Conservation (phyloP, 1,284 basidiomycete genomes). For the Inonotus obliquus region DNA sequence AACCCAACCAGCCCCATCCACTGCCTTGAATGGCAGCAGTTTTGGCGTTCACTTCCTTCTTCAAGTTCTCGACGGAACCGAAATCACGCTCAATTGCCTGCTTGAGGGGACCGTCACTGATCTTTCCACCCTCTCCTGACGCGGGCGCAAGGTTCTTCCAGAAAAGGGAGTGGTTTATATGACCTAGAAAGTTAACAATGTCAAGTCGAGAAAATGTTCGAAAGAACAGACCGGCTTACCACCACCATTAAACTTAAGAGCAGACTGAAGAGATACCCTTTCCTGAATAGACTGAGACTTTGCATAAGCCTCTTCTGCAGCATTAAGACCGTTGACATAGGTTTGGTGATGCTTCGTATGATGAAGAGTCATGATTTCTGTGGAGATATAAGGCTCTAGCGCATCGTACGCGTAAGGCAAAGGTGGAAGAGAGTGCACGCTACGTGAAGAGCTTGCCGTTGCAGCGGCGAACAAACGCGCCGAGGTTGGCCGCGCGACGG, state of each 20-base stretch:
- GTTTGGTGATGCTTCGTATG: conserved; percentile 96
- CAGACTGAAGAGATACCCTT: conserved; percentile 80
- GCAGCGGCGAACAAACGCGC: conserved; percentile 13
- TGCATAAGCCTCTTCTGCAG: conserved; percentile 82
- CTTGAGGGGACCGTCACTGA: conserved; percentile 73
- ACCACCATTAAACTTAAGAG: conserved; percentile 90
- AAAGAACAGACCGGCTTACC: conserved; percentile 41
- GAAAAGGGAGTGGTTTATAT: conserved; percentile 93
- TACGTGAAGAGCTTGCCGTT: conserved; percentile 23
- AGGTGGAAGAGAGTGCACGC: conserved; percentile 71
- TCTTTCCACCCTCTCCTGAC: conserved; percentile 58
- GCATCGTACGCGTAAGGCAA: conserved; percentile 90
- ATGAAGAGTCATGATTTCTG: conserved; percentile 89
- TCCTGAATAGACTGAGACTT: conserved; percentile 68
- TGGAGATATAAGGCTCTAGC: conserved; percentile 73
- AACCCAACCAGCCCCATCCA: conserved; percentile 97
- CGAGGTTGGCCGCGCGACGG: conserved; percentile 1
- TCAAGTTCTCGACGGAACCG: conserved; percentile 73
- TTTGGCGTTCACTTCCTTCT: conserved; percentile 78
- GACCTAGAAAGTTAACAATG: conserved; percentile 43
- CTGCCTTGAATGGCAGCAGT: conserved; percentile 96
- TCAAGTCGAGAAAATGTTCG: background rate
- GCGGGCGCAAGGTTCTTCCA: conserved; percentile 91
- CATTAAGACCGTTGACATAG: conserved; percentile 89
- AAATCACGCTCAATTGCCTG: conserved; percentile 81